These are phyloP conservation scores for Phytophthora citricola DNA, from an alignment of 352 stramenopile species.

Conservation along the genomic window DNA sequence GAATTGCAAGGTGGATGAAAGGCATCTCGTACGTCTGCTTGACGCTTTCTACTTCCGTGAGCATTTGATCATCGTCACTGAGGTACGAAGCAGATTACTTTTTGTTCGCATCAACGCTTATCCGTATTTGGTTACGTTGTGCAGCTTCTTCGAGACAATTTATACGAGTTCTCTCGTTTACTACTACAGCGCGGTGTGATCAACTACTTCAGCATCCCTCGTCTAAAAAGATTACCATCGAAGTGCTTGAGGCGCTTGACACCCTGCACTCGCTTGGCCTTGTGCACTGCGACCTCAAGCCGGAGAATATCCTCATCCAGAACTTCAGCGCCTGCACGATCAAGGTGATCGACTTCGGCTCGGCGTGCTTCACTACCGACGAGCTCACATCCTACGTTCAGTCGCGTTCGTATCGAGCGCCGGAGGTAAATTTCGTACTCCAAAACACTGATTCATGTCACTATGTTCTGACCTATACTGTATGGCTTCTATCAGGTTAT, in stretches of 20 bases:
- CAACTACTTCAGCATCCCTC: slow-evolving; percentile 95
- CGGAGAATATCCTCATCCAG: slow-evolving; percentile 96
- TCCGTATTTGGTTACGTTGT: slow-evolving; percentile 22
- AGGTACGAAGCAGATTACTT: slow-evolving; percentile 68
- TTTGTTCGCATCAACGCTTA: neutral
- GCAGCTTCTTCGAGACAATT: slow-evolving; percentile 94
- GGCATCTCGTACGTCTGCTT: slow-evolving; percentile 94
- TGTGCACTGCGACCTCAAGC: slow-evolving; percentile 99
- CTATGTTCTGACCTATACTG: slow-evolving; percentile 51
- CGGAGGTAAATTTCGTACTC: slow-evolving; percentile 80
- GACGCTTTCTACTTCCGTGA: slow-evolving; percentile 96
- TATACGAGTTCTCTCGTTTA: slow-evolving; percentile 98
- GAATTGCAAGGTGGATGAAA: slow-evolving; percentile 89
- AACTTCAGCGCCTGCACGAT: slow-evolving; percentile 93
- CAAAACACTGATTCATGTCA: slow-evolving; percentile 24
- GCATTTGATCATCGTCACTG: slow-evolving; percentile 97
- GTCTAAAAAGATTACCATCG: slow-evolving; percentile 95
- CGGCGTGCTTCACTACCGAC: slow-evolving; percentile 94
- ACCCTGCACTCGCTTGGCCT: slow-evolving; percentile 92
- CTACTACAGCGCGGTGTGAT: slow-evolving; percentile 78
- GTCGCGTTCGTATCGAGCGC: slow-evolving; percentile 96
- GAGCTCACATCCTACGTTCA: slow-evolving; percentile 98
- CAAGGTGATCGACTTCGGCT: slow-evolving; percentile 99
- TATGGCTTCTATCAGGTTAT: slow-evolving; percentile 79
- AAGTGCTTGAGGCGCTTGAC: slow-evolving; percentile 93